Evolutionary conservation across 1,284 basidiomycete species (phyloP), one percentile per base, ranked within the genome.

Genomic region (Fomes fomentarius): DNA sequence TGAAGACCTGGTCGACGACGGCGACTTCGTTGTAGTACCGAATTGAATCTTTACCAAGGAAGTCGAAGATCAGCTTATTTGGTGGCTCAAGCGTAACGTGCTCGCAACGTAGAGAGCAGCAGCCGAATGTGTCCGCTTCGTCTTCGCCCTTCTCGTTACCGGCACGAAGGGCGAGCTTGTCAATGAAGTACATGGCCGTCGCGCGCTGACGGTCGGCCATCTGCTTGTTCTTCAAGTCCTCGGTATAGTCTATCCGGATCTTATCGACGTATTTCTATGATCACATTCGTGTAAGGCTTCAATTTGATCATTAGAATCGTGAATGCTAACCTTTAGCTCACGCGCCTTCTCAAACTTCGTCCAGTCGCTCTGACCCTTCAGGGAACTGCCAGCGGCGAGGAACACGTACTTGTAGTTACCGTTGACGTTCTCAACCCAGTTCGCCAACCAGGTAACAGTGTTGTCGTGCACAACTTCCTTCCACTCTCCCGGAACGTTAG

Each of bases 71-170:
- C 68, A 98, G 86, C 66, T 81, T 83, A 75, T 91, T 87, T 9
- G 94, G 94, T 11, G 87, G 86, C 64, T 91, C 85, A 48, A 97
- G 78, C 3, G 94, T 97, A 66, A 98, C 87, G 71, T 98, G 95
- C 71, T 98, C 94, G 71, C 89, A 95, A 22, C 94, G 92, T 47
- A 98, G 75, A 14, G 95, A 97, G 72, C 95, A 98, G 75, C 96
- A 98, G 70, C 95, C 95, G 53, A 98, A 94, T 0, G 95, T 98
- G 70, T 98, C 95, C 1, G 95, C 95, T 73, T 98, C 95, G 62
- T 98, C 95, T 66, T 97, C 96, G 42, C 94, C 95, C 74, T 98
- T 98, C 75, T 98, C 96, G 74, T 98, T 98, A 67, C 95, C 95
- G 43, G 94, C 95, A 81, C 95, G 92, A 69, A 98, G 88, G 22